These are phyloP conservation scores for Vigna unguiculata DNA, from an alignment of 306 rosid species.

Conservation along the genomic window DNA sequence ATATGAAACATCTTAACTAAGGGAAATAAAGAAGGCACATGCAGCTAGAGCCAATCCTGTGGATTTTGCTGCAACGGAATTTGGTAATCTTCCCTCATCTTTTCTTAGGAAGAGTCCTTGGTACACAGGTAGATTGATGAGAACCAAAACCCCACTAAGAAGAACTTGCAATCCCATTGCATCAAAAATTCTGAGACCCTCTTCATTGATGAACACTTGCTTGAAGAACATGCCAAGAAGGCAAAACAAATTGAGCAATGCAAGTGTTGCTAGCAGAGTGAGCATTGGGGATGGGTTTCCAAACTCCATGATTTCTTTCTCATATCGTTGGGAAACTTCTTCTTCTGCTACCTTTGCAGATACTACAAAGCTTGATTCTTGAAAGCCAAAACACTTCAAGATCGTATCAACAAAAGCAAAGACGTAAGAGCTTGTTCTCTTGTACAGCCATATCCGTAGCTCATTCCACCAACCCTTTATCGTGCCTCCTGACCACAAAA, in stretches of 20 bases:
- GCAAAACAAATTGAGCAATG: constrained; percentile 64
- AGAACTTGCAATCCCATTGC: constrained; percentile 60
- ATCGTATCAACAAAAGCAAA: constrained; percentile 42
- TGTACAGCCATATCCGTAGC: constrained; percentile 71
- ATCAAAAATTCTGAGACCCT: constrained; percentile 32
- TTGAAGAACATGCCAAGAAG: constrained; percentile 52
- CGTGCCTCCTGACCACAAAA: constrained; percentile 66
- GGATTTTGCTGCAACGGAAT: constrained; percentile 48
- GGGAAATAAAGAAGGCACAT: constrained; percentile 16
- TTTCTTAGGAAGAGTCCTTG: constrained; percentile 70
- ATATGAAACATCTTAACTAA: neutral
- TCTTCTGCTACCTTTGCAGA: constrained; percentile 65
- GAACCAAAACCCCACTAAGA: constrained; percentile 57
- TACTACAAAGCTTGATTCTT: constrained; percentile 54
- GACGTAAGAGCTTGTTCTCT: constrained; percentile 67
- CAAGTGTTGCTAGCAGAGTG: constrained; percentile 58
- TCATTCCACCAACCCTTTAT: constrained; percentile 81
- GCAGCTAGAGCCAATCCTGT: constrained; percentile 29
- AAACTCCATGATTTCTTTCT: constrained; percentile 70
- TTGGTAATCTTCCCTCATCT: constrained; percentile 68
- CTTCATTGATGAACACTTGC: constrained; percentile 44
- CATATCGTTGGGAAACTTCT: constrained; percentile 57
- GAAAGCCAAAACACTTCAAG: constrained; percentile 45
- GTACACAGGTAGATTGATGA: constrained; percentile 66
- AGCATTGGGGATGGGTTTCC: constrained; percentile 69